Conservation (phyloP, 1,284 basidiomycete species). For the Ustilago trichophora region DNA sequence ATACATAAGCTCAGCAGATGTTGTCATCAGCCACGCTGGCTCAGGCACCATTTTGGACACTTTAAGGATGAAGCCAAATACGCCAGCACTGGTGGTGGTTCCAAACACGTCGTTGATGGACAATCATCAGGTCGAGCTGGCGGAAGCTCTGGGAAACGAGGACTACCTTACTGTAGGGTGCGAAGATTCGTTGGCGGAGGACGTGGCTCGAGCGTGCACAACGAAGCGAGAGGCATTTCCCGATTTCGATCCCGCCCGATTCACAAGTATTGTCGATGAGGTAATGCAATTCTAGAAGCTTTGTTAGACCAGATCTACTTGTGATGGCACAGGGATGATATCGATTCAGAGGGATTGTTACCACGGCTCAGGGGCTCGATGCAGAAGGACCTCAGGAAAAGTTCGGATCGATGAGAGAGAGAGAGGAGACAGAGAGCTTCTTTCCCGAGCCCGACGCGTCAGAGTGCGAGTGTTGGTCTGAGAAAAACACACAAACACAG, state of each 20-base stretch:
- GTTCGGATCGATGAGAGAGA: slow-evolving; percentile 1
- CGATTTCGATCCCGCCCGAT: slow-evolving; percentile 42
- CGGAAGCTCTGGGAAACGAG: slow-evolving; percentile 72
- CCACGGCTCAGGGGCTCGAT: slow-evolving; percentile 17
- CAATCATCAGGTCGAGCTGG: slow-evolving; percentile 92
- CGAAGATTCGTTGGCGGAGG: slow-evolving; percentile 23
- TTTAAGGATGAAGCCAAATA: slow-evolving; percentile 71
- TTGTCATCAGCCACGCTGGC: slow-evolving; percentile 92
- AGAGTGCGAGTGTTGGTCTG: slow-evolving; percentile 14
- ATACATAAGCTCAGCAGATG: slow-evolving; percentile 73
- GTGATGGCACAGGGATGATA: too few species aligned
- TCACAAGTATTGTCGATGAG: slow-evolving; percentile 28
- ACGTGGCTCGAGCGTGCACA: too few species aligned
- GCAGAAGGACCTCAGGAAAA: too few species aligned
- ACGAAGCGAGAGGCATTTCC: slow-evolving; percentile 22
- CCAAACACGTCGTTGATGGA: slow-evolving; percentile 89
- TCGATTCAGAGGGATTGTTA: too few species aligned
- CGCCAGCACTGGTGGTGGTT: slow-evolving; percentile 81
- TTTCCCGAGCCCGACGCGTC: too few species aligned
- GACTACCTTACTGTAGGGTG: slow-evolving; percentile 21
- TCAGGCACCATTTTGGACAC: slow-evolving; percentile 93
- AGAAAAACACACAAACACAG: too few species aligned
- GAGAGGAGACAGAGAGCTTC: too few species aligned
- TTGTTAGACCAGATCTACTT: too few species aligned
- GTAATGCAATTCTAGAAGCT: too few species aligned